These are phyloP conservation scores for Colletotrichum sp. DNA, from an alignment of 2,329 filamentous ascomycete genomes.

Conservation along the genomic window DNA sequence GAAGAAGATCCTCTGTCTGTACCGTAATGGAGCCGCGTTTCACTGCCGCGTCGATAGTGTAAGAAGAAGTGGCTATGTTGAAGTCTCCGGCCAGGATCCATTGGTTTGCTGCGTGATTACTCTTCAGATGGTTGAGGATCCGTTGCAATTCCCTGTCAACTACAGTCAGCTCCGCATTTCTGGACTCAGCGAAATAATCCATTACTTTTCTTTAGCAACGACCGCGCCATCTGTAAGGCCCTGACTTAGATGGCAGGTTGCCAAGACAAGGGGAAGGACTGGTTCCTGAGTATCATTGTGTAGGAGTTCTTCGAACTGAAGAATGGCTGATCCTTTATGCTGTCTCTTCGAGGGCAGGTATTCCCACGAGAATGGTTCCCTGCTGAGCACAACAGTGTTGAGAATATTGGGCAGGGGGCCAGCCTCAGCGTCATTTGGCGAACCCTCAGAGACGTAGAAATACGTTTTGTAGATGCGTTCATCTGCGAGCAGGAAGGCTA, in stretches of 20 bases:
- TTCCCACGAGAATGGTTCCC: conserved; percentile 59
- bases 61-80: conserved; percentile 65
- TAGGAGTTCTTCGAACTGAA: conserved; percentile 35
- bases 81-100: conserved; percentile 69
- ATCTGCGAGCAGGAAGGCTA: conserved; percentile 57
- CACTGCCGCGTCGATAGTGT: conserved; percentile 58
- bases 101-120: conserved; percentile 44
- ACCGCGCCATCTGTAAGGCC: conserved; percentile 65
- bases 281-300: conserved; percentile 23
- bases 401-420: conserved; percentile 63
- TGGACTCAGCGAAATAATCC: too few relatives aligned
- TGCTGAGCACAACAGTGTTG: conserved; percentile 66
- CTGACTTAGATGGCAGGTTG: conserved; percentile 65
- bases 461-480: conserved; percentile 51
- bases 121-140: conserved; percentile 50
- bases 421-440: conserved; percentile 54
- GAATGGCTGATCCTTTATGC: conserved; percentile 53
- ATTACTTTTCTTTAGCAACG: conserved; percentile 50
- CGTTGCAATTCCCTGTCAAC: conserved; percentile 51
- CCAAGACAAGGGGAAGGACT: conserved; percentile 51
- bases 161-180: neutral
- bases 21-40: conserved; percentile 57
- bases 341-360: conserved; percentile 56
- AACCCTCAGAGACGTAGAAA: conserved; percentile 61
- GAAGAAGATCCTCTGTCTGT: conserved; percentile 47